Evolutionary conservation across 805 yeast genomes (phyloP).

Genomic region (Candida tammaniensis): DNA sequence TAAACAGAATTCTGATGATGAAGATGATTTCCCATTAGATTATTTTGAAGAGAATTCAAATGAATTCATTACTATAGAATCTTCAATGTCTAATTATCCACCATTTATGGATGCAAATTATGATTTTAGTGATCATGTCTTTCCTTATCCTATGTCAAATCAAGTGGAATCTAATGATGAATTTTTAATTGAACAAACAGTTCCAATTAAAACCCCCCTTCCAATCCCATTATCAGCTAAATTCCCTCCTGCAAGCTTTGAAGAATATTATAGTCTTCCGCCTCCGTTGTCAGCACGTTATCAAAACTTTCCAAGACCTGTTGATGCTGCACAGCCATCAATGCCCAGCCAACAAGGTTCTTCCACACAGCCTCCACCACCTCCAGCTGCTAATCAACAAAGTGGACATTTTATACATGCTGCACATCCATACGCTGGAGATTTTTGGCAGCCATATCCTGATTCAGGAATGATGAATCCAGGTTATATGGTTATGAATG

Average conservation of each 20-base stretch:
- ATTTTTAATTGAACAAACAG: constrained; percentile 50
- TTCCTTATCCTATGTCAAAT: constrained; percentile 20
- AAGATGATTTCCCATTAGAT: constrained; percentile 72
- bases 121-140: constrained; percentile 18
- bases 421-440: constrained; percentile 14
- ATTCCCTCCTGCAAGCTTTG: constrained; percentile 8
- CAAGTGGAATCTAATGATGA: constrained; percentile 41
- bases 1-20: constrained; percentile 51
- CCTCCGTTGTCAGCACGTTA: constrained; percentile 27
- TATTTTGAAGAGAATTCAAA: constrained; percentile 40
- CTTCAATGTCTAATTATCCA: constrained; percentile 7
- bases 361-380: constrained; percentile 3
- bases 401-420: too few relatives aligned
- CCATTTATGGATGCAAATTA: constrained; percentile 18
- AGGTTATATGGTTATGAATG: constrained; percentile 19
- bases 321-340: too few relatives aligned
- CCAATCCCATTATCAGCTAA: constrained; percentile 14
- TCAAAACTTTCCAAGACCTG: constrained; percentile 17
- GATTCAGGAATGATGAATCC: constrained; percentile 10
- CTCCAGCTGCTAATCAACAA: constrained; percentile 3
- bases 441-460: constrained; percentile 17
- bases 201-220: constrained; percentile 38
- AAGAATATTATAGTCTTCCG: constrained; percentile 10
- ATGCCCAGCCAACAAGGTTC: not conserved
- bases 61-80: constrained; percentile 24